A percentile compares a stretch with the other conserved stretches of the same genome.
phyloP scores from a whole-genome alignment of 2,329 filamentous ascomycete genomes.

The Microcyclosporella mali region DNA sequence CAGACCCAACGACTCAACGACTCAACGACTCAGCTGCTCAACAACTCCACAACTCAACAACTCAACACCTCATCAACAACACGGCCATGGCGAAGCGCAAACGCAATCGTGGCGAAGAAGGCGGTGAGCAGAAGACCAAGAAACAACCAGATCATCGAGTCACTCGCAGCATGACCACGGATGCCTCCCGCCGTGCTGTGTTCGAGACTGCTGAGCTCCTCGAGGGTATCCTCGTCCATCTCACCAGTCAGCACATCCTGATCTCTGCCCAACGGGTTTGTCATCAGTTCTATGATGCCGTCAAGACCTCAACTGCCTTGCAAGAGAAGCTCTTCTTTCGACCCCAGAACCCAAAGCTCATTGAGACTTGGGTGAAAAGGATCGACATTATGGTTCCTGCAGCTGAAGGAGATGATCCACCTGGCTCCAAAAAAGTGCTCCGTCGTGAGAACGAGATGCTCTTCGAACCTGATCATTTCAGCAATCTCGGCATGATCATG shows the following conservation, averaged over 20 bases:
- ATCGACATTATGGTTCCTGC: neutral
- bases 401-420: too few relatives aligned
- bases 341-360: neutral
- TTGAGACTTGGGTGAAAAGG: neutral
- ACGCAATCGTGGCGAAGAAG: neutral
- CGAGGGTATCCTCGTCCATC: slow-evolving; percentile 9
- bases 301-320: slow-evolving; percentile 4
- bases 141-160: neutral
- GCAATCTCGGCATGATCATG: too few relatives aligned
- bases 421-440: too few relatives aligned
- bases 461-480: too few relatives aligned
- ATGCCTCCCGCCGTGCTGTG: slow-evolving; percentile 1
- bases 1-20: too few relatives aligned
- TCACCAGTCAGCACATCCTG: slow-evolving; percentile 8
- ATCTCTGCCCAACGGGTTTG: slow-evolving; percentile 4
- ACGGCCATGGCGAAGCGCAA: neutral
- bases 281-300: slow-evolving; percentile 2
- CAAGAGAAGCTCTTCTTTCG: slow-evolving; percentile 14
- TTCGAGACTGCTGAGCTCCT: slow-evolving; percentile 5
- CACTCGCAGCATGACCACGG: neutral
- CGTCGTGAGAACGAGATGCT: too few relatives aligned
- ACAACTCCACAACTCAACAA: too few relatives aligned
- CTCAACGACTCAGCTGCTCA: too few relatives aligned
- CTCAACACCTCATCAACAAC: too few relatives aligned
- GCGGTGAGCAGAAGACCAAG: neutral